phyloP scores from a whole-genome alignment of 305 asterid species.

The Euphrasia arctica region DNA sequence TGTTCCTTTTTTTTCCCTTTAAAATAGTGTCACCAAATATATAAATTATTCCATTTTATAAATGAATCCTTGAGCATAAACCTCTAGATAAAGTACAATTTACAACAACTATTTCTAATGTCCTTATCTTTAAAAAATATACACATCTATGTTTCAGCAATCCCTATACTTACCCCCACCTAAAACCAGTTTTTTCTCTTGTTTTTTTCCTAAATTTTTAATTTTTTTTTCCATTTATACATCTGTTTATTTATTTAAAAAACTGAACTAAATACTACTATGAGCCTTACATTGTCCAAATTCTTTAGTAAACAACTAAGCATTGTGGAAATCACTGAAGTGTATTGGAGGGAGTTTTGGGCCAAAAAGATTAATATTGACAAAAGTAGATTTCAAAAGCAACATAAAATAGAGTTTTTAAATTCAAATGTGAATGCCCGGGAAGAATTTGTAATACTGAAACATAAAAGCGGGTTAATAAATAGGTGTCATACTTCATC shows the following conservation, averaged over 20 bases:
- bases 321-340: neutral
- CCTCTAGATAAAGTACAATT: neutral
- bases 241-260: neutral
- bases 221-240: neutral
- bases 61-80: conserved; percentile 5
- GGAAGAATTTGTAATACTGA: neutral
- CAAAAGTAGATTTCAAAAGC: neutral
- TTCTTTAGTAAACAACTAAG: neutral
- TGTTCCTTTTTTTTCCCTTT: neutral
- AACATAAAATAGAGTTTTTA: neutral
- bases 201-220: too few species aligned
- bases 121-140: neutral
- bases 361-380: neutral
- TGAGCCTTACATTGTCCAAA: neutral
- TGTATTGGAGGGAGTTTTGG: neutral
- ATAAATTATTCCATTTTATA: neutral
- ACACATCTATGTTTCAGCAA: neutral
- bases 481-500: neutral
- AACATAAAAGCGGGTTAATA: neutral
- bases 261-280: neutral
- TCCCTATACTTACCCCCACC: neutral
- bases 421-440: neutral
- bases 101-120: neutral
- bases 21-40: conserved; percentile 1
- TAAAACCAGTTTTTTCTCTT: neutral